Percentiles rank a stretch among this genome's conserved stretches.
These are phyloP conservation scores for Tubosaeta sp. DNA, from an alignment of 768 basidiomycete species.

Conservation along the genomic window DNA sequence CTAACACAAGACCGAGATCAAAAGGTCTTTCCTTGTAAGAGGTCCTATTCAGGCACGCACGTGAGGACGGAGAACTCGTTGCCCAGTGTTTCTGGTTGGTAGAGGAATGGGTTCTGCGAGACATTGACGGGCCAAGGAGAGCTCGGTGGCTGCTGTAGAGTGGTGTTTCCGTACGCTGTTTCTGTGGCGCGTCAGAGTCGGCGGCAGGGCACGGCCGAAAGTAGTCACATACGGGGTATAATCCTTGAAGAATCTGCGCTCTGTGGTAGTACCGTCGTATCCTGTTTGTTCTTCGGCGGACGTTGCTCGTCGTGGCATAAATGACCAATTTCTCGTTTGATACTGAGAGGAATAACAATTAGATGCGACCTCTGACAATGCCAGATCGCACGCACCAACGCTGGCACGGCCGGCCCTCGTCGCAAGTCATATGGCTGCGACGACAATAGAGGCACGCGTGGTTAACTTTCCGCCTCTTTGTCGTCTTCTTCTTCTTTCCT, in stretches of 20 bases:
- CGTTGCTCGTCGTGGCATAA: slow-evolving; percentile 86
- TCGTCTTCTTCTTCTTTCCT: slow-evolving; percentile 38
- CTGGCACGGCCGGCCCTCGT: slow-evolving; percentile 86
- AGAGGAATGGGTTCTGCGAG: slow-evolving; percentile 52
- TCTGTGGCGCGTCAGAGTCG: slow-evolving; percentile 7
- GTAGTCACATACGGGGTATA: slow-evolving; percentile 20
- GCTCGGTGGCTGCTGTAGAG: slow-evolving; percentile 26
- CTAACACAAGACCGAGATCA: slow-evolving; percentile 32
- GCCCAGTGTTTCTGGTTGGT: slow-evolving; percentile 69
- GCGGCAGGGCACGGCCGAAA: background rate
- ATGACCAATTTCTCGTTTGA: slow-evolving; percentile 95
- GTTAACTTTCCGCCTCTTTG: slow-evolving; percentile 81
- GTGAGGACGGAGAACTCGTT: slow-evolving; percentile 82
- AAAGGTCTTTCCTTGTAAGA: background rate
- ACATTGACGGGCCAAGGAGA: slow-evolving; percentile 54
- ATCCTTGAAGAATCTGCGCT: slow-evolving; percentile 33
- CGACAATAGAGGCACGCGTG: slow-evolving; percentile 94
- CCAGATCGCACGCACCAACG: slow-evolving; percentile 68
- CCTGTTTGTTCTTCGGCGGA: slow-evolving; percentile 45
- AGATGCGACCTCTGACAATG: slow-evolving; percentile 1
- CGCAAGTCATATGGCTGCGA: slow-evolving; percentile 90
- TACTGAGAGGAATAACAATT: slow-evolving; percentile 43
- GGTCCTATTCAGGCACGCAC: slow-evolving; percentile 37
- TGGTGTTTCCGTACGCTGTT: slow-evolving; percentile 18
- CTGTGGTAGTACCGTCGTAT: slow-evolving; percentile 23